phyloP scores from a whole-genome alignment of 2,329 filamentous ascomycete species.

The Cryphonectria nitschkei region DNA sequence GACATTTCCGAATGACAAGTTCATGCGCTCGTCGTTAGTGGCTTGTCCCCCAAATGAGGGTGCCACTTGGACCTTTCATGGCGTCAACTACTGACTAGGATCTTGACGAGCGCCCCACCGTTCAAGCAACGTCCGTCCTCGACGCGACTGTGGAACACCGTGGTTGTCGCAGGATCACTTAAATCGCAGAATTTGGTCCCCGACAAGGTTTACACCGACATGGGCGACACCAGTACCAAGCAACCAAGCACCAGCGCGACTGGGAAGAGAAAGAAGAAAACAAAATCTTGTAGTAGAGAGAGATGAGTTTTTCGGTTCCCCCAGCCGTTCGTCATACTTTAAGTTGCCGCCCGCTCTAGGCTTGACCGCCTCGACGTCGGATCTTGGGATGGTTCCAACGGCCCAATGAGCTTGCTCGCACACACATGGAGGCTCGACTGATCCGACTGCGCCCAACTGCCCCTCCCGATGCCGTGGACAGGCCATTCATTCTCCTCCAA shows the following conservation, averaged over 20 bases:
- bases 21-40: slow-evolving; percentile 32
- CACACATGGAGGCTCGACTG: slow-evolving; percentile 16
- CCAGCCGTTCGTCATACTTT: slow-evolving; percentile 1
- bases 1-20: slow-evolving; percentile 26
- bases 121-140: slow-evolving; percentile 21
- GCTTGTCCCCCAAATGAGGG: slow-evolving; percentile 32
- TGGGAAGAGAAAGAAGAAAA: background rate
- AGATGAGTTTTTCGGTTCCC: slow-evolving; percentile 3
- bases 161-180: slow-evolving; percentile 14
- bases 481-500: slow-evolving; percentile 14
- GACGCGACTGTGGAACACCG: slow-evolving; percentile 11
- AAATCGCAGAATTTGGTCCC: slow-evolving; percentile 10
- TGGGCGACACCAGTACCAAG: slow-evolving; percentile 11
- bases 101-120: slow-evolving; percentile 16
- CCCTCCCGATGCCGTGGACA: background rate
- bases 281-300: background rate
- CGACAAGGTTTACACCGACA: slow-evolving; percentile 25
- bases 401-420: slow-evolving; percentile 25
- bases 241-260: slow-evolving; percentile 1
- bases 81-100: slow-evolving; percentile 27
- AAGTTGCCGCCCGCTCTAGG: slow-evolving; percentile 6
- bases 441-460: slow-evolving; percentile 3
- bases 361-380: slow-evolving; percentile 21
- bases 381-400: background rate
- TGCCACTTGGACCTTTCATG: slow-evolving; percentile 30